Conservation (phyloP, 805 yeast genomes). For the Lachancea cidri region DNA sequence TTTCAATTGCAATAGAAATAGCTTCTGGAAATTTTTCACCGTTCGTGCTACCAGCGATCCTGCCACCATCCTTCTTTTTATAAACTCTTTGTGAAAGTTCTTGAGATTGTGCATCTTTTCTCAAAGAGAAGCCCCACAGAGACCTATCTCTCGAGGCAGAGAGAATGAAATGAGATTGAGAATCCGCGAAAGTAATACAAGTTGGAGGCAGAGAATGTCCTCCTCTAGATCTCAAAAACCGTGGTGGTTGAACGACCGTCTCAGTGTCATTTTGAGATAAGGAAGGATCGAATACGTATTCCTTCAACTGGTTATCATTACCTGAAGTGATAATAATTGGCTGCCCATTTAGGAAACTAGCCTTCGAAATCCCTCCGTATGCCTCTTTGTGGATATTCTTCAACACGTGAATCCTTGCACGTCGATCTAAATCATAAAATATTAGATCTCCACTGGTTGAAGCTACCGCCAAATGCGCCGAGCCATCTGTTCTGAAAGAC, state of each 20-base stretch:
- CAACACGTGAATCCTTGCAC: constrained; percentile 69
- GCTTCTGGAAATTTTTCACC: constrained; percentile 77
- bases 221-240: constrained; percentile 87
- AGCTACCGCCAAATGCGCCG: constrained; percentile 76
- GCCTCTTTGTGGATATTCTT: constrained; percentile 67
- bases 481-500: constrained; percentile 89
- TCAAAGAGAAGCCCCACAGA: constrained; percentile 85
- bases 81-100: constrained; percentile 76
- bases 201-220: constrained; percentile 96
- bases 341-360: constrained; percentile 80
- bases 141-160: constrained; percentile 85
- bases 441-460: constrained; percentile 74
- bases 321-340: constrained; percentile 87
- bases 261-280: constrained; percentile 46
- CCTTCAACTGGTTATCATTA: constrained; percentile 84
- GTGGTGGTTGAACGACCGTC: constrained; percentile 78
- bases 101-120: constrained; percentile 96
- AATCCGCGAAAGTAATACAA: constrained; percentile 67
- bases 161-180: constrained; percentile 73
- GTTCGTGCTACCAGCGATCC: constrained; percentile 55
- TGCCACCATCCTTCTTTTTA: constrained; percentile 40
- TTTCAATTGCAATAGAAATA: constrained; percentile 61
- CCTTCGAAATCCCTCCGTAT: constrained; percentile 73
- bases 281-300: constrained; percentile 90
- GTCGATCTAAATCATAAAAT: constrained; percentile 75